phyloP scores from a whole-genome alignment of 495 filamentous ascomycete species.

The Aspergillus saccharolyticus region DNA sequence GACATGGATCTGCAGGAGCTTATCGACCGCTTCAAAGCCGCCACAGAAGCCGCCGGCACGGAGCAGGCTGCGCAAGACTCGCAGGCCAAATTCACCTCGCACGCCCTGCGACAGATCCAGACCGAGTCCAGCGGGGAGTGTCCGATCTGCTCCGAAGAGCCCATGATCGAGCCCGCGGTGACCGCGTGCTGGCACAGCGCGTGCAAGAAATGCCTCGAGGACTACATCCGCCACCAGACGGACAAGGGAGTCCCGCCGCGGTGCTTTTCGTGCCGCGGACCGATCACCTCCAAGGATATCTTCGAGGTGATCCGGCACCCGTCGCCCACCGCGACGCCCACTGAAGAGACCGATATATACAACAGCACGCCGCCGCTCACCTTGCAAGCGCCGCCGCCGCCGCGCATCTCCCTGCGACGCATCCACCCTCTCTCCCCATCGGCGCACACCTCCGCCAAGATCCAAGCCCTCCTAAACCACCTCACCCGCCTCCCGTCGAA shows the following conservation, averaged over 20 bases:
- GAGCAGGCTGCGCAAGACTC: conserved; percentile 28
- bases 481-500: conserved; percentile 62
- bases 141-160: conserved; percentile 90
- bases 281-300: conserved; percentile 75
- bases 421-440: conserved; percentile 63
- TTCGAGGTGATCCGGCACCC: conserved; percentile 77
- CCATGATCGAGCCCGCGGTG: conserved; percentile 88
- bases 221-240: conserved; percentile 82
- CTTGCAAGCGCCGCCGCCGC: conserved; percentile 40
- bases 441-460: conserved; percentile 69
- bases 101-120: conserved; percentile 85
- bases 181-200: conserved; percentile 96
- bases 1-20: conserved; percentile 92
- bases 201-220: conserved; percentile 83
- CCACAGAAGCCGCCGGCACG: conserved; percentile 54
- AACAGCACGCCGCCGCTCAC: conserved; percentile 27
- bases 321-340: conserved; percentile 22
- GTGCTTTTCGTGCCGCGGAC: conserved; percentile 85
- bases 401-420: conserved; percentile 75
- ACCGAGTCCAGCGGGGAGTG: conserved; percentile 85
- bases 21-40: conserved; percentile 73
- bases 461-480: conserved; percentile 69
- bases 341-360: conserved; percentile 28
- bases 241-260: conserved; percentile 67
- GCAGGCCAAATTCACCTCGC: conserved; percentile 64